These are phyloP conservation scores for Butyriboletus loyo DNA, from an alignment of 768 basidiomycete species.

Conservation along the genomic window DNA sequence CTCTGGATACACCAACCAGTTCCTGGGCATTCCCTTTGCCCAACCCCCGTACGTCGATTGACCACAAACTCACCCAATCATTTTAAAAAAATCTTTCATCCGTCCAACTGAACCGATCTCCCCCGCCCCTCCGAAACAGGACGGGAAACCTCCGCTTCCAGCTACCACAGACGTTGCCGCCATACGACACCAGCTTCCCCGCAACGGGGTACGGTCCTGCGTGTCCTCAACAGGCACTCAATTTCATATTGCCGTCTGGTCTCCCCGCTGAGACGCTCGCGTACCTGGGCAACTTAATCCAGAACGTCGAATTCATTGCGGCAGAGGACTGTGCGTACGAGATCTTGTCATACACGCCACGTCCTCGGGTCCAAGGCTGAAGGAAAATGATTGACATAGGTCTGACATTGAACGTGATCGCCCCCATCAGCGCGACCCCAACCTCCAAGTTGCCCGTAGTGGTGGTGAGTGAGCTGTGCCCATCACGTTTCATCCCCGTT, in stretches of 20 bases:
- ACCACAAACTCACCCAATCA: neutral
- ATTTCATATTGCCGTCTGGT: constrained; percentile 11
- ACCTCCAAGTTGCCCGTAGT: constrained; percentile 50
- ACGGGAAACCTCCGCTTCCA: constrained; percentile 35
- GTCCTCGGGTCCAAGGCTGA: neutral
- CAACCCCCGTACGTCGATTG: constrained; percentile 33
- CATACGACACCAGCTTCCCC: constrained; percentile 6
- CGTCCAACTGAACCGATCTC: neutral
- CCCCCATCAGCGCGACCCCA: constrained; percentile 39
- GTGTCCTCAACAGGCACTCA: constrained; percentile 5
- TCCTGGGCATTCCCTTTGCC: constrained; percentile 43
- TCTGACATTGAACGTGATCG: constrained; percentile 51
- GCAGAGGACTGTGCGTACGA: constrained; percentile 46
- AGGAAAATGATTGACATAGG: constrained; percentile 23
- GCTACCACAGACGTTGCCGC: constrained; percentile 3
- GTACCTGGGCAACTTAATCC: constrained; percentile 29
- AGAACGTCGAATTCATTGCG: constrained; percentile 11
- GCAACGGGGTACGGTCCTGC: constrained; percentile 5
- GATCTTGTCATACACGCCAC: too few species aligned
- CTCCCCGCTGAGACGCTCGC: constrained; percentile 16
- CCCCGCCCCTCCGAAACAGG: constrained; percentile 15
- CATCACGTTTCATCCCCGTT: neutral
- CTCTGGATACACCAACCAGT: constrained; percentile 26
- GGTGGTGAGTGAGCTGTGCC: constrained; percentile 37
- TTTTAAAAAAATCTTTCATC: neutral